Conservation (phyloP, 345 rosid genomes). For the Brassica cretica region DNA sequence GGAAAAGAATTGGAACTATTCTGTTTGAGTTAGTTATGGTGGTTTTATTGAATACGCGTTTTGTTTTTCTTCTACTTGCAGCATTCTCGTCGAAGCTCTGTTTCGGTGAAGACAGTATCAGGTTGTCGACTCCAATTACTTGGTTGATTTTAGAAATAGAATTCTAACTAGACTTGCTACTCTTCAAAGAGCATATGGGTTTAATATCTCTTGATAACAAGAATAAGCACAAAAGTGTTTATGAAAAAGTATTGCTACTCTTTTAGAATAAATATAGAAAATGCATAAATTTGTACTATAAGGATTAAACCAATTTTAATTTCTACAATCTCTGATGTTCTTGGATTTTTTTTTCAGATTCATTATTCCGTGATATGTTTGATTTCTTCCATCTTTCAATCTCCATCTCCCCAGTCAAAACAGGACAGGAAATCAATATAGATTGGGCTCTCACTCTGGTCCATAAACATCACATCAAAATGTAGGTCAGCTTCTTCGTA, state of each 20-base stretch:
- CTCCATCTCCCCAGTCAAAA: not conserved
- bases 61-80: no score
- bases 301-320: not conserved
- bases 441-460: not conserved
- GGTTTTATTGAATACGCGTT: no score
- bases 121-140: no score
- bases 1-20: not conserved
- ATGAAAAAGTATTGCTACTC: not conserved
- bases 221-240: not conserved
- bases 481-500: not conserved
- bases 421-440: not conserved
- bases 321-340: not conserved
- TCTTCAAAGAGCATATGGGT: no score
- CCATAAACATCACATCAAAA: conserved; percentile 14
- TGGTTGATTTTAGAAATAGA: no score
- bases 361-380: not conserved
- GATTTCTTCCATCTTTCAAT: not conserved
- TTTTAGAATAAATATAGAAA: not conserved
- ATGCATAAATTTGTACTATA: not conserved
- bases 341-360: not conserved
- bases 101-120: no score
- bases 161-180: no score
- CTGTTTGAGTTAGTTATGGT: not conserved
- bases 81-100: no score
- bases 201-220: not conserved